These are phyloP conservation scores for Emergomyces pasteurianus DNA, from an alignment of 2,329 filamentous ascomycete genomes.

Conservation along the genomic window DNA sequence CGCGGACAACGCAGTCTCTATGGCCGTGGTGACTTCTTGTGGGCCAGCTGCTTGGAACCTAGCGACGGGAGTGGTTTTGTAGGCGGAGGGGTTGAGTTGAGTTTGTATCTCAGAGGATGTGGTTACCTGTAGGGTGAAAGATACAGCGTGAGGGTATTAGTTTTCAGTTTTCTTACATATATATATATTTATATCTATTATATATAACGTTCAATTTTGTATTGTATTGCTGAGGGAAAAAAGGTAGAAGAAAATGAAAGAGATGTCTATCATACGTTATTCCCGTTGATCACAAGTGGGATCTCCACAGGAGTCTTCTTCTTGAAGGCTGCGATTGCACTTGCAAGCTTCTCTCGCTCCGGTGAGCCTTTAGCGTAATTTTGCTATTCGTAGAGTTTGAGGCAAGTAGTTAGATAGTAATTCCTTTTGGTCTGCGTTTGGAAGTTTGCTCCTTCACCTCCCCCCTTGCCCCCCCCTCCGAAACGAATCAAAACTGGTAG, in stretches of 20 bases:
- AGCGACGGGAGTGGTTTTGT: slow-evolving; percentile 57
- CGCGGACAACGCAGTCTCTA: slow-evolving; percentile 72
- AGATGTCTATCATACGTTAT: slow-evolving; percentile 50
- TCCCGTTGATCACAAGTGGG: slow-evolving; percentile 71
- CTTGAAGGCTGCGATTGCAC: slow-evolving; percentile 59
- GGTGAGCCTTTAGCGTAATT: slow-evolving; percentile 76
- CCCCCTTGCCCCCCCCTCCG: neutral
- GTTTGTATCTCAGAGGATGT: slow-evolving; percentile 49
- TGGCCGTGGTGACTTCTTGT: slow-evolving; percentile 65
- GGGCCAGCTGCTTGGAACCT: slow-evolving; percentile 73
- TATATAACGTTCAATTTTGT: no score
- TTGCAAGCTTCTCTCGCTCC: slow-evolving; percentile 63
- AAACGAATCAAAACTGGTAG: neutral
- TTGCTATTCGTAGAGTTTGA: slow-evolving; percentile 44
- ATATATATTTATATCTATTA: no score
- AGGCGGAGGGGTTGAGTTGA: slow-evolving; percentile 78
- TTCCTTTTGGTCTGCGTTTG: neutral
- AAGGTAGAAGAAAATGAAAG: neutral
- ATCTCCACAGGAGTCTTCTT: slow-evolving; percentile 61
- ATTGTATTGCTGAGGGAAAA: neutral
- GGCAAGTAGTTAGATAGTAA: neutral
- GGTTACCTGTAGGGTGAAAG: slow-evolving; percentile 8
- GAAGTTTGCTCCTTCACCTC: neutral
- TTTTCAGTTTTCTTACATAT: no score
- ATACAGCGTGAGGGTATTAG: no score